These are phyloP conservation scores for Cordyceps cateniannulata DNA, from an alignment of 2,329 filamentous ascomycete species.

Conservation along the genomic window DNA sequence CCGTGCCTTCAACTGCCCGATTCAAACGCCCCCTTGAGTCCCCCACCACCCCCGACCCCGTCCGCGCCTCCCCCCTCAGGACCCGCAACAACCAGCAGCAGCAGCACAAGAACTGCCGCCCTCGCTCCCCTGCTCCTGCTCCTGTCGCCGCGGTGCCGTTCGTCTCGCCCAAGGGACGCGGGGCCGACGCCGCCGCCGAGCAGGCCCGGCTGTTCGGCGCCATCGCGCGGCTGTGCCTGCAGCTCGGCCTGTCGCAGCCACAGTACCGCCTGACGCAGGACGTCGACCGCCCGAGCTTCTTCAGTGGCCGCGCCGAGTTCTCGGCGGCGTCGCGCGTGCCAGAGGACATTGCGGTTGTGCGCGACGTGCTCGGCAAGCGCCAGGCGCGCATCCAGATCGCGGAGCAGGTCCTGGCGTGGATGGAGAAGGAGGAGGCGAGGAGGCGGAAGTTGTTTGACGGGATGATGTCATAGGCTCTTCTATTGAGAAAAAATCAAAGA, in stretches of 20 bases:
- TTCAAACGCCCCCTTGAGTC: not conserved
- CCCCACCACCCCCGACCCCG: not conserved
- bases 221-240: constrained; percentile 27
- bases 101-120: too few relatives aligned
- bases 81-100: not conserved
- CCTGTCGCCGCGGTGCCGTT: not conserved
- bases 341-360: constrained; percentile 26
- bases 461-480: not conserved
- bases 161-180: constrained; percentile 3
- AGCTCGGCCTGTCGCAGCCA: constrained; percentile 28
- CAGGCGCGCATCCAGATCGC: constrained; percentile 34
- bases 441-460: constrained; percentile 10
- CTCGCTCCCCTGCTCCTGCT: not conserved
- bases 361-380: constrained; percentile 27
- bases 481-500: not conserved
- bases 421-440: constrained; percentile 23
- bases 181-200: constrained; percentile 6
- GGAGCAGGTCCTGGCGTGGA: constrained; percentile 29
- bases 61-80: not conserved
- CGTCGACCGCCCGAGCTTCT: constrained; percentile 23
- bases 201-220: constrained; percentile 18
- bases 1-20: not conserved
- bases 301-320: constrained; percentile 30
- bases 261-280: constrained; percentile 26
- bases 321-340: constrained; percentile 25